Evolutionary conservation across 1,284 basidiomycete genomes (phyloP), one percentile per base, ranked within the genome.

Genomic region (Schizophyllum amplum): DNA sequence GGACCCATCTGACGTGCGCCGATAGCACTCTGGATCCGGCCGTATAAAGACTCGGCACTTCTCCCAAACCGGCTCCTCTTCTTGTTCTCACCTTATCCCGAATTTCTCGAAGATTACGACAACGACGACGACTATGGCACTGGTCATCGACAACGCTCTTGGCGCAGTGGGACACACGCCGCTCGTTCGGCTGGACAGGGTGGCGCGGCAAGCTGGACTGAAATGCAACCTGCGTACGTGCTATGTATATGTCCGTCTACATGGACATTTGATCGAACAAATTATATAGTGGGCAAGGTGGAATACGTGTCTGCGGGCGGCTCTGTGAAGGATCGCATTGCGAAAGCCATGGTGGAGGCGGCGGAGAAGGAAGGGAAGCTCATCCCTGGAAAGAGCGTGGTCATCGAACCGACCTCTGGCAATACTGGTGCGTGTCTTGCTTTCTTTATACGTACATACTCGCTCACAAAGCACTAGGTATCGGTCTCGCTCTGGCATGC

Each of bases 281-380:
- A 46, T 50, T 55, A 21, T 5, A 24, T 60, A 94, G 90, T 97
- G 67, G 95, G 81, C 25, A 98, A 98, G 72, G 80, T 90, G 51
- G 96, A 99, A 67, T 97, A 84, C 70, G 84, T 92, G 66, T 96
- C 93, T 23, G 87, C 86, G 1, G 96, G 96, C 11, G 96, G 96
- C 1, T 94, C 90, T 4, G 89, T 98, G 62, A 99, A 99, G 75
- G 96, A 98, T 69, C 79, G 95, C 59, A 97, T 98, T 60, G 94
- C 93, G 23, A 95, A 94, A 71, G 85, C 92, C n/a, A 99, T 99
- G 96, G 84, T 98, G 1, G 86, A 94, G 63, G 82, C 87, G 23
- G 96, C 96, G 5, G 96, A 99, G 76, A 79, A 79, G 59, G 86
- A 92, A 51, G 95, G 95, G 25, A 84, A 77, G 55, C 82, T 98